These are phyloP conservation scores for Phytophthora melonis DNA, from an alignment of 352 stramenopile species.

Conservation along the genomic window DNA sequence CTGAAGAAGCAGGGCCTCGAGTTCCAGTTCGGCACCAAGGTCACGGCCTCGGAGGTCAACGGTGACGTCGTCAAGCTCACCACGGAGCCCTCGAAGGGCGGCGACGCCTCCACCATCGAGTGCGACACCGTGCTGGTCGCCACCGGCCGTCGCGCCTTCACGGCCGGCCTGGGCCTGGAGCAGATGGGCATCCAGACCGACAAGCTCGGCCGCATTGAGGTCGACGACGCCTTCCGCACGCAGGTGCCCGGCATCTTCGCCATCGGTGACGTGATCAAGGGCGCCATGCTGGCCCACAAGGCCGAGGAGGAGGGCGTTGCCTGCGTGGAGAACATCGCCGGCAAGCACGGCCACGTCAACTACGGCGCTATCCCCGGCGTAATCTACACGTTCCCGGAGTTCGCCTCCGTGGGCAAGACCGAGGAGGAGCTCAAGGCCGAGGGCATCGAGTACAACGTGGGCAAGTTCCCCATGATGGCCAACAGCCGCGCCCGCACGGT, in stretches of 20 bases:
- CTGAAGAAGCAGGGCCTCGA: conserved; percentile 99
- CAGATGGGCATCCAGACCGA: conserved; percentile 98
- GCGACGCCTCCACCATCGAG: conserved; percentile 65
- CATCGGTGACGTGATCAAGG: conserved; percentile 98
- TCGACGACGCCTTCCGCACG: conserved; percentile 98
- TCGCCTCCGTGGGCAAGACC: conserved; percentile 97
- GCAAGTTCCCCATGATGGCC: conserved; percentile 98
- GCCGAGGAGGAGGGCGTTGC: conserved; percentile 99
- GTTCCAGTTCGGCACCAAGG: conserved; percentile 98
- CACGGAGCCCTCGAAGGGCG: conserved; percentile 90
- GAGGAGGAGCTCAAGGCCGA: conserved; percentile 98
- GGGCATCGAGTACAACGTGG: conserved; percentile 96
- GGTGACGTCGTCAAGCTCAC: conserved; percentile 96
- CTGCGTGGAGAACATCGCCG: conserved; percentile 97
- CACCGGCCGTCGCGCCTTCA: conserved; percentile 96
- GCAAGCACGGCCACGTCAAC: conserved; percentile 98
- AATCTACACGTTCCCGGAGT: conserved; percentile 98
- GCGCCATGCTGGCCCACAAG: conserved; percentile 99
- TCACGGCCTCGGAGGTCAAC: conserved; percentile 93
- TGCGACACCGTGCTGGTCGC: conserved; percentile 86
- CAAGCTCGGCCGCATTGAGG: conserved; percentile 96
- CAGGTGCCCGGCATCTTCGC: conserved; percentile 95
- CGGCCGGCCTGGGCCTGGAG: conserved; percentile 95
- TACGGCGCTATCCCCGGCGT: conserved; percentile 99
- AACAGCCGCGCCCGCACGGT: conserved; percentile 97